phyloP scores from a whole-genome alignment of 2,329 filamentous ascomycete species.

The Scleromitrula shiraiana region DNA sequence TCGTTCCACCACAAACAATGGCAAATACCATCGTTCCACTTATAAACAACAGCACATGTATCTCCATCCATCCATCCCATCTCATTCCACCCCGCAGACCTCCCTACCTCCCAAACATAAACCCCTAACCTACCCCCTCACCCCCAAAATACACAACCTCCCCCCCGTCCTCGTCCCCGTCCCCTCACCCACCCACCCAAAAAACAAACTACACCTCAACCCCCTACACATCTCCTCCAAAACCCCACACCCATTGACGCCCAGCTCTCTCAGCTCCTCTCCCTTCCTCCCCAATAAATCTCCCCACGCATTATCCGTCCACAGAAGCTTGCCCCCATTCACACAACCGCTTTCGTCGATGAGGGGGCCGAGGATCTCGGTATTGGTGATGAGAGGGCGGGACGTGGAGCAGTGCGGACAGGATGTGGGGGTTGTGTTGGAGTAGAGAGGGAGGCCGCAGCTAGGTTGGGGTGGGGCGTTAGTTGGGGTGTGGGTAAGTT shows the following conservation, averaged over 20 bases:
- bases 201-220: slow-evolving; percentile 44
- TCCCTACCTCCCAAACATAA: too few relatives aligned
- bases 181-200: slow-evolving; percentile 41
- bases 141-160: slow-evolving; percentile 2
- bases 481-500: background rate
- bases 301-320: slow-evolving; percentile 45
- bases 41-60: too few relatives aligned
- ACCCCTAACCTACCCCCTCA: too few relatives aligned
- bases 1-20: too few relatives aligned
- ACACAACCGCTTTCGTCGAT: slow-evolving; percentile 50
- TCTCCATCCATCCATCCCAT: background rate
- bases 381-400: slow-evolving; percentile 32
- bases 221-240: slow-evolving; percentile 45
- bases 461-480: slow-evolving; percentile 23
- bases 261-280: slow-evolving; percentile 33
- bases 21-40: too few relatives aligned
- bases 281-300: slow-evolving; percentile 39
- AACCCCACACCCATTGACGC: slow-evolving; percentile 35
- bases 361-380: slow-evolving; percentile 34
- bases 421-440: slow-evolving; percentile 35
- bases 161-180: background rate
- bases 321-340: slow-evolving; percentile 42
- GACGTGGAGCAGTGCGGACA: slow-evolving; percentile 34
- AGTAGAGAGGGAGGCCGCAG: slow-evolving; percentile 46
- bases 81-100: too few relatives aligned